Conservation (phyloP, 192 early-diverging fungal species). For the Chytriomyces confervae region DNA sequence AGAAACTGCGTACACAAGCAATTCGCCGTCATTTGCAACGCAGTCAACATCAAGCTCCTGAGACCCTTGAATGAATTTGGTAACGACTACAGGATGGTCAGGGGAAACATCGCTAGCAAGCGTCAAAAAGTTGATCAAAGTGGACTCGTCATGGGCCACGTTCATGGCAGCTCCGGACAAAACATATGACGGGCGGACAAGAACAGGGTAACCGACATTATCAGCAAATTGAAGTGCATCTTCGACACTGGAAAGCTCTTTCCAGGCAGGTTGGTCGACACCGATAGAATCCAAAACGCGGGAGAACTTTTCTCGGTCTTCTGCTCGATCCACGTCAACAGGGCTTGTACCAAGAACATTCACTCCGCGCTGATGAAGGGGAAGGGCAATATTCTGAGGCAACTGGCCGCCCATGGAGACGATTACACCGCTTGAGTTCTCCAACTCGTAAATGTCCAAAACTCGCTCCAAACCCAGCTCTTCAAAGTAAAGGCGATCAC, state of each 20-base stretch:
- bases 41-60: constrained; percentile 97
- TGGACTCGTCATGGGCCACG: constrained; percentile 80
- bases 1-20: constrained; percentile 87
- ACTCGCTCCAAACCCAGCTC: constrained; percentile 93
- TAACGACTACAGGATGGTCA: constrained; percentile 95
- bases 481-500: constrained; percentile 98
- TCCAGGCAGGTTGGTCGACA: constrained; percentile 97
- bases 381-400: constrained; percentile 96
- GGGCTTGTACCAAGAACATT: constrained; percentile 93
- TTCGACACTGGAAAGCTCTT: constrained; percentile 82
- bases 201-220: constrained; percentile 76
- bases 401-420: constrained; percentile 95
- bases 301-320: constrained; percentile 96
- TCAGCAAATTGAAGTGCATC: constrained; percentile 80
- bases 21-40: constrained; percentile 82
- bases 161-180: constrained; percentile 99
- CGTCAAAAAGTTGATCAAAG: constrained; percentile 73
- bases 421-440: constrained; percentile 81
- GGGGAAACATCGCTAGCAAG: constrained; percentile 88
- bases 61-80: constrained; percentile 93
- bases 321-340: constrained; percentile 88
- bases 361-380: constrained; percentile 72
- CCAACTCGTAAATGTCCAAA: constrained; percentile 92
- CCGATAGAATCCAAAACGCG: constrained; percentile 87
- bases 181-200: constrained; percentile 95